phyloP scores from a whole-genome alignment of 768 basidiomycete genomes.

The Rhizopogon salebrosus region DNA sequence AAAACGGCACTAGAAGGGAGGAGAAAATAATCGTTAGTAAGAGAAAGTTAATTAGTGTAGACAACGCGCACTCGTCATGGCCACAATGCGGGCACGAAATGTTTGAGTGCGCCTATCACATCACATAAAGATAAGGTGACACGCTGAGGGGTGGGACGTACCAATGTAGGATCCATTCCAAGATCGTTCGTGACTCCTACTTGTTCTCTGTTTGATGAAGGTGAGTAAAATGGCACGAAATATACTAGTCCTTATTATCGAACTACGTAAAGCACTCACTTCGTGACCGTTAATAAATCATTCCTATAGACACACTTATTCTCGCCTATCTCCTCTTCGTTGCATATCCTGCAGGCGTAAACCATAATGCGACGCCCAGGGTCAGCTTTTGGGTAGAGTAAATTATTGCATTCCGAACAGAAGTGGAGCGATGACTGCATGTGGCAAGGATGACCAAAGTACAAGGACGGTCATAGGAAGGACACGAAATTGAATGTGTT shows the following conservation, averaged over 20 bases:
- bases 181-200: constrained; percentile 87
- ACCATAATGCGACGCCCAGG: constrained; percentile 79
- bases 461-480: background rate
- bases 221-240: constrained; percentile 3
- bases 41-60: background rate
- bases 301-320: constrained; percentile 92
- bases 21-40: constrained; percentile 2
- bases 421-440: constrained; percentile 79
- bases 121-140: background rate
- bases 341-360: constrained; percentile 88
- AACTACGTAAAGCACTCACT: constrained; percentile 44
- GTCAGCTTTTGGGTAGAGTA: constrained; percentile 91
- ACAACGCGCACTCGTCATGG: constrained; percentile 67
- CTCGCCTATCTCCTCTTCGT: constrained; percentile 77
- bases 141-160: constrained; percentile 25
- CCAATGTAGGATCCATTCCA: constrained; percentile 85
- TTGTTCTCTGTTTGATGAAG: constrained; percentile 63
- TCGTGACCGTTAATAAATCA: constrained; percentile 88
- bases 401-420: constrained; percentile 93
- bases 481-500: background rate
- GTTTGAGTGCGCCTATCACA: constrained; percentile 68
- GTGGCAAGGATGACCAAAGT: background rate
- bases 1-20: constrained; percentile 69
- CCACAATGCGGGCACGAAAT: constrained; percentile 81
- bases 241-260: background rate